Conservation (phyloP, 2,329 filamentous ascomycete species). For the Myriosclerotinia duriaeana region DNA sequence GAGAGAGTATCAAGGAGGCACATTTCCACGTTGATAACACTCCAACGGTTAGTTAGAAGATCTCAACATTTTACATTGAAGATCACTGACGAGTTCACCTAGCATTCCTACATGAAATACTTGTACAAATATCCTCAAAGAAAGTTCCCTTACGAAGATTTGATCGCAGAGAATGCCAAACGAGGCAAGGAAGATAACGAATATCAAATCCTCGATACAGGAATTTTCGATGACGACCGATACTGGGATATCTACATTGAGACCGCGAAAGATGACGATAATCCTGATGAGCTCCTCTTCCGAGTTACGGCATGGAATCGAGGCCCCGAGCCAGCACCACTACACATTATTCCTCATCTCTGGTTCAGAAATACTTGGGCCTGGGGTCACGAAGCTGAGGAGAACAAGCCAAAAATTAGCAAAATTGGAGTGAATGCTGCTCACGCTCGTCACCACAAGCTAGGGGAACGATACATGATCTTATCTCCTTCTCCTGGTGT, state of each 20-base stretch:
- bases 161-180: conserved; percentile 79
- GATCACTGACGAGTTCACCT: conserved; percentile 30
- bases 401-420: conserved; percentile 77
- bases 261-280: conserved; percentile 88
- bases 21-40: conserved; percentile 97
- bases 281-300: conserved; percentile 88
- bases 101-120: conserved; percentile 99
- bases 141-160: conserved; percentile 86
- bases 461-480: conserved; percentile 81
- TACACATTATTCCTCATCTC: conserved; percentile 91
- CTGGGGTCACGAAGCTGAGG: conserved; percentile 76
- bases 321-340: conserved; percentile 81
- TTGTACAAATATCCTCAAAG: conserved; percentile 96
- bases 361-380: conserved; percentile 99
- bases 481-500: conserved; percentile 88
- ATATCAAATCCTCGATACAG: conserved; percentile 90
- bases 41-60: conserved; percentile 48
- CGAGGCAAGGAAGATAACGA: conserved; percentile 76
- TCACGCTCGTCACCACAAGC: conserved; percentile 73
- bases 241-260: conserved; percentile 99
- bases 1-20: conserved; percentile 93
- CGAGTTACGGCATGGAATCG: conserved; percentile 96
- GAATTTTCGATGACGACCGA: conserved; percentile 79
- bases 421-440: conserved; percentile 65
- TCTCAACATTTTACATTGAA: neutral